A percentile compares a stretch with the other conserved stretches of the same genome.
phyloP scores from a whole-genome alignment of 2,329 filamentous ascomycete genomes.

The Talaromyces sp. region DNA sequence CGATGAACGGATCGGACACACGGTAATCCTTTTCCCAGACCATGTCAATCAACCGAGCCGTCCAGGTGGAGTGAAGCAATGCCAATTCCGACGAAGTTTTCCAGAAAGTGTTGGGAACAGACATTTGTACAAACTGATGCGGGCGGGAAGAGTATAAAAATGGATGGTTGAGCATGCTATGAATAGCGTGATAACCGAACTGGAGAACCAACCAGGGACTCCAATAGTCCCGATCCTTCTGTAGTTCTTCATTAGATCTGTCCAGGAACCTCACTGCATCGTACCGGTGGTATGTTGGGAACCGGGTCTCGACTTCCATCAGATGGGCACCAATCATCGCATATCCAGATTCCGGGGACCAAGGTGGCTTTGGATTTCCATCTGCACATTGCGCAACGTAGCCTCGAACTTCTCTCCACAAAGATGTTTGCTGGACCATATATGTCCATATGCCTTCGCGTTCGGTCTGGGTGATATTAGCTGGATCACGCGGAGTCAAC shows the following conservation, averaged over 20 bases:
- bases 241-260: conserved; percentile 13
- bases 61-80: conserved; percentile 45
- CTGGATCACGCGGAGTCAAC: conserved; percentile 10
- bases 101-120: conserved; percentile 48
- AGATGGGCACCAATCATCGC: conserved; percentile 16
- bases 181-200: conserved; percentile 26
- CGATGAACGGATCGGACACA: conserved; percentile 44
- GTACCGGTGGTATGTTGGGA: conserved; percentile 17
- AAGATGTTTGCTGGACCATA: conserved; percentile 14
- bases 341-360: conserved; percentile 18
- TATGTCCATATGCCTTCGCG: conserved; percentile 17
- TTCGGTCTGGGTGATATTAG: neutral
- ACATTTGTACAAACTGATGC: conserved; percentile 24
- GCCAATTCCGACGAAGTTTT: conserved; percentile 43
- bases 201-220: conserved; percentile 27
- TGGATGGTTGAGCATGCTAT: conserved; percentile 26
- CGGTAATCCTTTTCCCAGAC: conserved; percentile 41
- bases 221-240: conserved; percentile 22
- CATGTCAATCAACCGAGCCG: conserved; percentile 48
- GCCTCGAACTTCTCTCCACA: conserved; percentile 15
- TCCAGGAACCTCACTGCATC: conserved; percentile 16
- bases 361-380: conserved; percentile 13
- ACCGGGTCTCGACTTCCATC: conserved; percentile 18
- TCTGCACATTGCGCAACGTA: conserved; percentile 15
- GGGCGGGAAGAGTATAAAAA: conserved; percentile 18